Conservation (phyloP, 768 basidiomycete genomes). For the Mycena latifolia region DNA sequence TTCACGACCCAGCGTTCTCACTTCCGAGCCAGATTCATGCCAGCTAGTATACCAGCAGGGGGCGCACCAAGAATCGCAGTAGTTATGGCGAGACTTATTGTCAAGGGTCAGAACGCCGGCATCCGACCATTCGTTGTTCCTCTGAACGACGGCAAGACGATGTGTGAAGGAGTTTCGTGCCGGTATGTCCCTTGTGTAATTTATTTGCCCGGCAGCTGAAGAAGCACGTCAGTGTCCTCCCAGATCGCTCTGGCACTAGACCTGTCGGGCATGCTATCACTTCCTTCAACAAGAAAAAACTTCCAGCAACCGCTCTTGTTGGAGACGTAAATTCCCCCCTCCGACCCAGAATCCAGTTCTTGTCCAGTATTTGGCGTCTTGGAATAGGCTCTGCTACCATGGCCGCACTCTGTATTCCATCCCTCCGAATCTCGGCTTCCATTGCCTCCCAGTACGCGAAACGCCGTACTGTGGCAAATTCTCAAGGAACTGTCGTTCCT, state of each 20-base stretch:
- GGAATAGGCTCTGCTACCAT: slow-evolving; percentile 45
- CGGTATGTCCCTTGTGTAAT: slow-evolving; percentile 7
- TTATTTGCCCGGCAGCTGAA: too few species aligned
- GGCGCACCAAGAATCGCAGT: slow-evolving; percentile 43
- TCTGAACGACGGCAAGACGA: slow-evolving; percentile 41
- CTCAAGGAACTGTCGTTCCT: slow-evolving; percentile 25
- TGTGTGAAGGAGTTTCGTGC: slow-evolving; percentile 45
- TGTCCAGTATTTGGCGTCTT: slow-evolving; percentile 44
- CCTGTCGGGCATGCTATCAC: slow-evolving; percentile 47
- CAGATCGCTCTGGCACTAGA: slow-evolving; percentile 33
- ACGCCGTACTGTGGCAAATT: slow-evolving; percentile 38
- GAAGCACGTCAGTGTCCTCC: slow-evolving; percentile 33
- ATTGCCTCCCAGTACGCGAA: slow-evolving; percentile 44
- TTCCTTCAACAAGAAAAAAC: slow-evolving; percentile 43
- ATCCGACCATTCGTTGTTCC: slow-evolving; percentile 43
- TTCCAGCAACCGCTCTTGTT: slow-evolving; percentile 44
- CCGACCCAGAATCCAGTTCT: slow-evolving; percentile 32
- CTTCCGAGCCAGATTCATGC: slow-evolving; percentile 46
- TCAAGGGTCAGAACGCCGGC: slow-evolving; percentile 35
- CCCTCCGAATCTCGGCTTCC: slow-evolving; percentile 37
- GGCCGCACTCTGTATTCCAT: slow-evolving; percentile 37
- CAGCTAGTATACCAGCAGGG: slow-evolving; percentile 41
- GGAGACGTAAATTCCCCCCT: slow-evolving; percentile 13
- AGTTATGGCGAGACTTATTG: slow-evolving; percentile 43
- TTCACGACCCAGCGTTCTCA: background rate